Base-by-base conservation (phyloP, 2,329 filamentous ascomycete genomes). In the Cadophora sp. region DNA sequence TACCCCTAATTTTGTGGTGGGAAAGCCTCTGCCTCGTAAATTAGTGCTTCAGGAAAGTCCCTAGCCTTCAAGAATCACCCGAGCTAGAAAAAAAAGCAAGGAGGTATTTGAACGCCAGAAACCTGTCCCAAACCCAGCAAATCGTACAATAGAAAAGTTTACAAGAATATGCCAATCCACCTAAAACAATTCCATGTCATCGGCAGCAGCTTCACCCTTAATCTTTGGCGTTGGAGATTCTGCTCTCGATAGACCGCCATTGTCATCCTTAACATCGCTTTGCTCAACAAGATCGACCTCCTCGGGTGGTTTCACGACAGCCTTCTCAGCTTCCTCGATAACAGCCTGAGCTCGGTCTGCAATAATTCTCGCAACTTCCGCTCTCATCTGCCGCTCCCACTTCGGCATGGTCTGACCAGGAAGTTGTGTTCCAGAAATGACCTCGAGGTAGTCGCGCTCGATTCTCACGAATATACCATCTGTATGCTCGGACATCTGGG, bases 381-480 rank as follows among this genome's bases (percentile, higher is more conserved):
- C 71, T 61, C 76, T 68, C 64, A 77, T 70, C 8, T 69, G 60
- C 9, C 77, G 73, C 53, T 78, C 73, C 64, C 68, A 71, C 50
- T 74, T 76, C 9, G 77, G 76, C 67, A 79, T 73, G 1, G 22
- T 59, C 19, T 76, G 66, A 9, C 74, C 74, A 1, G 68, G 69
- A 14, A 73, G 50, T 19, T 74, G 66, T 14, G 70, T 69, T 3
- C 76, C 76, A 59, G 72, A 71, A 22, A 79, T 62, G 5, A 77
- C 76, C 22, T 75, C 66, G 0, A 72, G 72, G 34, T 79, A 80
- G 59, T 80, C 79, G 31, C 78, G 72, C 31, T 73, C 72, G 67
- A 79, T 76, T 16, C 62, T 51, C 4, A 73, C 48, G 60, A 76
- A 79, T 1, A 79, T 73, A 26, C 75, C 74, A 46, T 79, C 77